Base-by-base conservation (phyloP, 148 eudicot genomes). In the Camellia sinensis region DNA sequence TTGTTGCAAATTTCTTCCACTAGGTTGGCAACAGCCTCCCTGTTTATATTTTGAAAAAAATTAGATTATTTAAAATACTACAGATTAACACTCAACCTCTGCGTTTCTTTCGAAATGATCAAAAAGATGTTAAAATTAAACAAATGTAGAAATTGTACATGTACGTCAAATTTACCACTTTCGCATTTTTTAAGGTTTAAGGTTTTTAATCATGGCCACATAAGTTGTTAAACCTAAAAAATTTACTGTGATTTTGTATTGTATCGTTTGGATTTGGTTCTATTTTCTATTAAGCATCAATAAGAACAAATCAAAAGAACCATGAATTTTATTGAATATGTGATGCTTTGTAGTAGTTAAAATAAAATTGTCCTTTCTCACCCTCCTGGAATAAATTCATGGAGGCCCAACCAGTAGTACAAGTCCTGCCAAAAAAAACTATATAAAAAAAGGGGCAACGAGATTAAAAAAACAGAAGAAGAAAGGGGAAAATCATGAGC, bases 331-430 rank as follows among this genome's bases (percentile, higher is more conserved):
- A 48, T 48, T 48, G 52, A 48, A 48, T 11, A 57, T 14, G 17
- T 62, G n/a, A 6, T 13, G 18, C 18, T 12, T 19, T 18, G 6
- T 4, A 11, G 6, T 3, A 62, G 7, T 62, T 6, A 18, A 18
- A 3, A 48, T 18, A 6, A 69, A 69, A 69, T 14, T 21, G 48
- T 15, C 57, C 17, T 22, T 67, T 71, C 91, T 86, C 80, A 88
- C 89, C 86, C 89, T 86, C 85, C 83, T 21, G 87, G 85, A 64
- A 78, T 18, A 64, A 88, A 88, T 69, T 88, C 85, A 62, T 80
- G 40, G 9, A 86, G 14, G 46, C 91, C 91, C 67, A 86, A 69
- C 91, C 87, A 83, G 52, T 78, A 83, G 52, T 78, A 78, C 65
- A 88, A 52, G 61, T 14, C 86, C 91, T 86, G 89, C 71, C 22